Evolutionary conservation across 345 rosid genomes (phyloP), one percentile per base, ranked within the genome.

Genomic region (Gossypium mustelinum): DNA sequence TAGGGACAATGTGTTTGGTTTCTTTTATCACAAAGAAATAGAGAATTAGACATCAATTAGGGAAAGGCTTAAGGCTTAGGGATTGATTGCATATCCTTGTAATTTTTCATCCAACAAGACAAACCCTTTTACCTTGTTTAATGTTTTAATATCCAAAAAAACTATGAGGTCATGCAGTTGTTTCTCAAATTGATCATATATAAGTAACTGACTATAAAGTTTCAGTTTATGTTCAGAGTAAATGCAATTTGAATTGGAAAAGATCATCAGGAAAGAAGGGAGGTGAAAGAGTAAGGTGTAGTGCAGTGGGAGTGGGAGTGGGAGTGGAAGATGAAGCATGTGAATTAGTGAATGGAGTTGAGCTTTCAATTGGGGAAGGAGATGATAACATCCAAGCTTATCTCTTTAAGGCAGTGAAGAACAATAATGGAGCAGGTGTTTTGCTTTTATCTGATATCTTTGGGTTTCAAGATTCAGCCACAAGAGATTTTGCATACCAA

Each of bases 391-490:
- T 94, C 78, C 79, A 66, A 41, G 94, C 96, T 59, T 87, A 85
- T 79, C 85, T 94, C 56, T 86, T 85, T 68, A 94, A 81, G 71
- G 94, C 97, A 11, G 94, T 94, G 70, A 94, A 94, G 74, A 94
- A 94, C 66, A 94, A 92, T 58, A 94, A 92, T 71, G 92, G 89
- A 70, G 81, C 87, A 69, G 97, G 96, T 69, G 72, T 90, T 41
- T 81, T 90, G 78, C 85, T 92, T 52, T 81, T 92, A 80, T 88
- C 97, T 65, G 97, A 89, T 80, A 74, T 90, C 72, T 92, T 88
- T 54, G 97, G 98, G 44, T 90, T 88, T 68, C 91, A 89, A 85
- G 94, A 94, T 83, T 85, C 97, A 2, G 79, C 92, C 67, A 94
- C 92, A 22, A 47, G 92, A 65, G 93, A 94, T 59, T 94, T 92